Evolutionary conservation across 1,284 basidiomycete genomes (phyloP), one percentile per base, ranked within the genome.

Genomic region (Wallemia hederae): DNA sequence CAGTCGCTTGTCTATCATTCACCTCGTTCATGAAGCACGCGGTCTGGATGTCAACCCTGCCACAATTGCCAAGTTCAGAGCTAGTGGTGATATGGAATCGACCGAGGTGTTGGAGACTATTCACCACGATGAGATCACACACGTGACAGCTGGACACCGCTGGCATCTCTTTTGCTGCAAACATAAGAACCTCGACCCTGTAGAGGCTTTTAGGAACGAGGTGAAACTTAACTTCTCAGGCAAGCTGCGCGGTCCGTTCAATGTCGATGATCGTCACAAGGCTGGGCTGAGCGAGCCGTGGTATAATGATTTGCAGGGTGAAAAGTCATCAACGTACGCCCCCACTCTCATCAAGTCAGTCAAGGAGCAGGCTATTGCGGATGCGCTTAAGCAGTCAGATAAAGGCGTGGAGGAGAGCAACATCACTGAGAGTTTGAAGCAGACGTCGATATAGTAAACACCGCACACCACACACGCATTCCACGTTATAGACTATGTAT

Each of bases 181-280:
- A 26, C 80, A 83, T 1, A 92, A 94, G 75, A 85, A 89, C 5
- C 71, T 92, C 56, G 88, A 94, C 66, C 84, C 87, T 14, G 85
- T 89, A 64, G 72, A 79, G 39, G 77, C 80, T 2, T 59, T 63
- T 39, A 64, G 67, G 28, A 65, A 69, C 26, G 72, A 72, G 29
- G 84, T 83, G 1, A 72, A 82, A 39, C 89, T 94, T 71, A 82
- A 92, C 68, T 92, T 96, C 64, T 83, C 84, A 24, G 90, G 94
- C 68, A 65, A 63, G 15, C 66, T 58, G 17, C 56, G 56, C 17
- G 56, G 56, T 3, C 56, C 56, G 7, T 58, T 58, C 25, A 58
- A 58, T 58, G 24, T 26, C 25, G 25, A 58, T 9, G 56, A 58
- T 28, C 56, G 56, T 26, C 24, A 28, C 7, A 26, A 28, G 17